A percentile compares a stretch with the other conserved stretches of the same genome.
Conservation (phyloP, 768 basidiomycete genomes). For the Ramaria sp. region DNA sequence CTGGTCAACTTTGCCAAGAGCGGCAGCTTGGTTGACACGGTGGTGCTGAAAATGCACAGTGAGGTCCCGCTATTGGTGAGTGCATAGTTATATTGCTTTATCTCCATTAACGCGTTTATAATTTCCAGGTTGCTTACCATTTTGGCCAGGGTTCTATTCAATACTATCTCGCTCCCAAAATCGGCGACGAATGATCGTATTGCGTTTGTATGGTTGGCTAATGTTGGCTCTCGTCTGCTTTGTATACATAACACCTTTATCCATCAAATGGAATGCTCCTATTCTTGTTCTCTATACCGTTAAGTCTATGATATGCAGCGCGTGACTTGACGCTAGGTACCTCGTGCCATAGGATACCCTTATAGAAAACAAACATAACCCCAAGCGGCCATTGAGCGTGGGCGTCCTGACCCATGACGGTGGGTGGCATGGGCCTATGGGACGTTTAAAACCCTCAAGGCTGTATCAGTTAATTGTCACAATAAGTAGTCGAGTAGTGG, state of each 20-base stretch:
- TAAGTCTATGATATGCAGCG: no score
- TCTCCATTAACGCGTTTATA: not conserved
- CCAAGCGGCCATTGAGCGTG: no score
- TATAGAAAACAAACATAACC: no score
- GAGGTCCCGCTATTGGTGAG: conserved; percentile 82
- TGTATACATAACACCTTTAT: no score
- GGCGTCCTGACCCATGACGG: no score
- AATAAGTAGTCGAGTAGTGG: no score
- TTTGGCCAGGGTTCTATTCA: conserved; percentile 83
- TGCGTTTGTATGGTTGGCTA: not conserved
- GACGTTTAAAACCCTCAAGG: no score
- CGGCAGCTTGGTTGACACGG: conserved; percentile 55
- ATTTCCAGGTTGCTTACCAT: conserved; percentile 67
- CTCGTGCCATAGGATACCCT: not conserved
- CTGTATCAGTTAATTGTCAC: no score
- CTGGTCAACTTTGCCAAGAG: conserved; percentile 95
- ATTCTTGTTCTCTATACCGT: no score
- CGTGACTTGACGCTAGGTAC: no score
- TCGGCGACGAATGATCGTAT: conserved; percentile 59
- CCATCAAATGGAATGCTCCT: no score
- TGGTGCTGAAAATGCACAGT: conserved; percentile 83
- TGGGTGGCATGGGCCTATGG: no score
- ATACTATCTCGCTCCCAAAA: conserved; percentile 96
- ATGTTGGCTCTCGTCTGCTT: not conserved
- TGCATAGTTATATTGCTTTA: conserved; percentile 5